Evolutionary conservation across 352 stramenopile genomes (phyloP).

Genomic region (Phytophthora melonis): DNA sequence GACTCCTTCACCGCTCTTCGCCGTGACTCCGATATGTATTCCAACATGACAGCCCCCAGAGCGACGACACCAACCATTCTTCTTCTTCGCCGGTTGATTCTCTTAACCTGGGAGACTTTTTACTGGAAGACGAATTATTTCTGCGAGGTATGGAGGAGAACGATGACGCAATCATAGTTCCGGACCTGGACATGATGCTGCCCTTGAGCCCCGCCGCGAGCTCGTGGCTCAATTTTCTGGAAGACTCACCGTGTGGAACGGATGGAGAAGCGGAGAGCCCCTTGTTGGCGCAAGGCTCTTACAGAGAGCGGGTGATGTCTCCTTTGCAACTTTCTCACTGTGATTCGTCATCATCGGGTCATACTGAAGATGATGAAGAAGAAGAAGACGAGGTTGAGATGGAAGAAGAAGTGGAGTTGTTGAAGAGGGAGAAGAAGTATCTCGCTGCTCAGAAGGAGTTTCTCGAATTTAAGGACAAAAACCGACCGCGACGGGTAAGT

Average conservation of each 20-base stretch:
- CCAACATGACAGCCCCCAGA: constrained; percentile 15
- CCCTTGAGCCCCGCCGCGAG: constrained; percentile 46
- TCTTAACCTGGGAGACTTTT: constrained; percentile 35
- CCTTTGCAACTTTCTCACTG: constrained; percentile 32
- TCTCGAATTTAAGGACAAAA: constrained; percentile 57
- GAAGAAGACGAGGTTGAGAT: no score
- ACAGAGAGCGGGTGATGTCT: constrained; percentile 18
- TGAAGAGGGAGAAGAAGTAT: constrained; percentile 69
- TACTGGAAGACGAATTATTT: constrained; percentile 55
- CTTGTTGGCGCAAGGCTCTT: constrained; percentile 7
- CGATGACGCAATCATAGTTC: constrained; percentile 44
- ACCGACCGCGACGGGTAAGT: constrained; percentile 33
- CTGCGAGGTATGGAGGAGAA: constrained; percentile 17
- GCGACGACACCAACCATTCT: constrained; percentile 13
- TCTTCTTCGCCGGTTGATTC: background rate
- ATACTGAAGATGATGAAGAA: constrained; percentile 38
- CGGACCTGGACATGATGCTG: constrained; percentile 55
- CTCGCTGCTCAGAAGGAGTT: constrained; percentile 73
- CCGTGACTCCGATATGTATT: no score
- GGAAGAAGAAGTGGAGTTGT: constrained; percentile 57
- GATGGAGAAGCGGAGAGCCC: constrained; percentile 41
- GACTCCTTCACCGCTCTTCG: no score
- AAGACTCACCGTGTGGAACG: constrained; percentile 30
- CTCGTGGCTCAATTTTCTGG: constrained; percentile 36
- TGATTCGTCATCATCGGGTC: constrained; percentile 29